phyloP scores from a whole-genome alignment of 225 moss, liverwort and hornwort species.

The Neckera pumila region DNA sequence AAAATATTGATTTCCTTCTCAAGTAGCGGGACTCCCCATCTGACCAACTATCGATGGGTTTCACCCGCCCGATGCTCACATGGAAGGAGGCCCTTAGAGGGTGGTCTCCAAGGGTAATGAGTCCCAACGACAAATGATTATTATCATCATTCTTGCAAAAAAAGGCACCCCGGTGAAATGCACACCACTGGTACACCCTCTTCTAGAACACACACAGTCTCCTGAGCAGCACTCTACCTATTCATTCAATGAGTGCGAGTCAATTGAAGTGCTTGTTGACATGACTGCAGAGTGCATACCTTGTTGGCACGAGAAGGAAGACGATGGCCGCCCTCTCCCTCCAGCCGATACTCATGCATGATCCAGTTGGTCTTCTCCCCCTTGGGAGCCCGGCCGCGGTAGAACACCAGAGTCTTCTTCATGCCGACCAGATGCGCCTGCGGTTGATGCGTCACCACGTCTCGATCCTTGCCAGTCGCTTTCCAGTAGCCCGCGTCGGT shows the following conservation, averaged over 20 bases:
- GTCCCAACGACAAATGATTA: neutral
- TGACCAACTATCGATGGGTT: no score
- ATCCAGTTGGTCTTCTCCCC: constrained; percentile 63
- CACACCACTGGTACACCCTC: neutral
- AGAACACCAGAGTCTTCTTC: constrained; percentile 59
- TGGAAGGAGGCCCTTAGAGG: no score
- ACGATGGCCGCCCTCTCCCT: constrained; percentile 22
- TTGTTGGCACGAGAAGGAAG: constrained; percentile 30
- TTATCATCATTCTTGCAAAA: neutral
- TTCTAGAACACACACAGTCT: neutral
- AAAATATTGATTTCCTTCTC: neutral
- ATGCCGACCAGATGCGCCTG: constrained; percentile 33
- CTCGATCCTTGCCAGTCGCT: constrained; percentile 55
- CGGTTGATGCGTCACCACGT: constrained; percentile 34
- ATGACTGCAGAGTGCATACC: neutral
- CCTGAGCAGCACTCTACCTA: neutral
- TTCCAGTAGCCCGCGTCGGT: constrained; percentile 57
- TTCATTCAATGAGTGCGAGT: neutral
- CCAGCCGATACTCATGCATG: constrained; percentile 57
- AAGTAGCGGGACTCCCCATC: no score
- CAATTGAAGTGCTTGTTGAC: neutral
- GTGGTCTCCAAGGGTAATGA: neutral
- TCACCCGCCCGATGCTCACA: no score
- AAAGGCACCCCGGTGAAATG: no score
- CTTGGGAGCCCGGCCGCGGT: constrained; percentile 50